Base-by-base conservation (phyloP, 345 rosid genomes). In the Alliaria petiolata region DNA sequence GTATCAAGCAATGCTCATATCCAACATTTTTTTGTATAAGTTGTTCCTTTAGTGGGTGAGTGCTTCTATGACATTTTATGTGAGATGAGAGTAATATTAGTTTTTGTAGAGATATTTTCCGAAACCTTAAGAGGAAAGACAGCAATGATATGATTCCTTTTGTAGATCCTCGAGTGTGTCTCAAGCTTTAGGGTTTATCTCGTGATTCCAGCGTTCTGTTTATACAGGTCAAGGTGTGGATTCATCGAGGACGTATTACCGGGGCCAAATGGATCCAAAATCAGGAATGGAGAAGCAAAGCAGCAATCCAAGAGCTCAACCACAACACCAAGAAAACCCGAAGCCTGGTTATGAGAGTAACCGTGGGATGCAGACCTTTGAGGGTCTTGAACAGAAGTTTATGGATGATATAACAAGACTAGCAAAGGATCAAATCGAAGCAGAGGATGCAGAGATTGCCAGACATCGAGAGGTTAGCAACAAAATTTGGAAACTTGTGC, bases 401-500 rank as follows among this genome's bases (percentile, higher is more conserved):
- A 79, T 70, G 67, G 95, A 87, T 67, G 96, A 87, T 72, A 74
- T 92, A 61, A 58, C 56, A 51, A 87, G 85, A 75, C 84, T 92
- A 64, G 84, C 83, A 17, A 92, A 89, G 60, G 92, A 87, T 47
- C 92, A 87, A 75, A 82, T 69, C 36, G 81, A 82, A 70, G 96
- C 92, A 25, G 98, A 92, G 79, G 98, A 92, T 76, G 83, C 88
- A 62, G 96, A 92, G 83, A 86, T 81, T 75, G 78, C 76, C 39
- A 81, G 98, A 78, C 98, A 92, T 72, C 86, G 86, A 67, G 95
- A 87, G 96, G 98, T 92, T 51, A 78, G 86, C 58, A 28, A 45
- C 40, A 45, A 17, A 51, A 2, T 58, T 1, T 15, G 4, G 22
- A 49, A 75, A 54, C 6, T 31, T 36, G 9, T 74, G 69, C 55